Evolutionary conservation across 257 asterid genomes (phyloP), one percentile per base, ranked within the genome.

Genomic region (Lavandula angustifolia): DNA sequence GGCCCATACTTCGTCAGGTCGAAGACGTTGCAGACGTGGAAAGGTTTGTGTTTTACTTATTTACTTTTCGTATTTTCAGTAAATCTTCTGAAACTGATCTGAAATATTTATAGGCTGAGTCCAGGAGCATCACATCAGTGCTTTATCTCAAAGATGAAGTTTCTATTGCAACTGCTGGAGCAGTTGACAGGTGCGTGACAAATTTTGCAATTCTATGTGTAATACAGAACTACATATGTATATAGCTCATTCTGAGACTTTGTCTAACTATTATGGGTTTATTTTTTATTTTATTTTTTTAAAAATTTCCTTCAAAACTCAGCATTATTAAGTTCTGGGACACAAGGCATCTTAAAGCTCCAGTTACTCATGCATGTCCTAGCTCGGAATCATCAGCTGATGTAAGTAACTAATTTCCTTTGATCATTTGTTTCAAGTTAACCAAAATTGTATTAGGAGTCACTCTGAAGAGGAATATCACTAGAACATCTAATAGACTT

Each of bases 101-200:
- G 32, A 32, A 37, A 11, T 71, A 13, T 50, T 59, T 79, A 37
- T 52, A 87, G 97, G 85, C 86, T 73, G 85, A 83, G 60, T 73
- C 96, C 35, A 81, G 56, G 85, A 87, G 96, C 76, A 83, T 94
- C 73, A 90, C 99, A 40, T 90, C 97, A 17, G 97, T 90, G 63
- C 95, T 94, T 27, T 85, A 75, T 75, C 91, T 94, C 61, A 94
- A 84, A 70, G 99, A 90, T 69, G 96, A 80, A 74, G 72, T 86
- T 38, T 80, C 96, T 54, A 48, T 90, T 73, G 96, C 98, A 40
- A 87, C 95, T 61, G 97, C 97, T 54, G 99, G 99, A 75, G 99
- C 96, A 75, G 96, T 88, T 71, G 96, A 90, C 86, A 90, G 96
- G 99, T 90, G 38, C 43, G 33, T 38, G 9, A 60, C 22, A 55